phyloP scores from a whole-genome alignment of 1,284 basidiomycete species.

The Leccinum pachyderme region DNA sequence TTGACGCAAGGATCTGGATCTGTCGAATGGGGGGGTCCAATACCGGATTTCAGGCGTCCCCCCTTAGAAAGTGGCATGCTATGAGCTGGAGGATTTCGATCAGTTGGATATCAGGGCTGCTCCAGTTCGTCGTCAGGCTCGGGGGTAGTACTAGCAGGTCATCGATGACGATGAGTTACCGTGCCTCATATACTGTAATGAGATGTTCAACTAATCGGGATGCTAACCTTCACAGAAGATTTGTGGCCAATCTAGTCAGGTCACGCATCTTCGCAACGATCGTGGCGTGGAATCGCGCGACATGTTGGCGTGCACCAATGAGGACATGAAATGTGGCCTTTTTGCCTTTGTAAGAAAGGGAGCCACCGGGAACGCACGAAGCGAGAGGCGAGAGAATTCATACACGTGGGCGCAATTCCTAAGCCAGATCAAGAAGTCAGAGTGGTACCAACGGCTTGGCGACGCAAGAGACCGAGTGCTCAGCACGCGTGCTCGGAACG shows the following conservation, averaged over 20 bases:
- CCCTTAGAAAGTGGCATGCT: neutral
- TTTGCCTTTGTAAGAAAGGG: neutral
- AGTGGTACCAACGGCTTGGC: neutral
- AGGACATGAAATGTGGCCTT: neutral
- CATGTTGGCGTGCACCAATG: neutral
- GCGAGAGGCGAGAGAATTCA: neutral
- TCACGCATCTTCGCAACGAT: neutral
- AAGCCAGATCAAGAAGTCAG: neutral
- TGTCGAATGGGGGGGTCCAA: neutral
- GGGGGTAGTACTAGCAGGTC: neutral
- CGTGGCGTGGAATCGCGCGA: neutral
- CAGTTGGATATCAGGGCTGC: neutral
- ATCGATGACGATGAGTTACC: neutral
- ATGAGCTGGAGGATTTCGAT: neutral
- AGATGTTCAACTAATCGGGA: neutral
- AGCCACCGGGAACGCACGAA: neutral
- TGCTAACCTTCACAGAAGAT: neutral
- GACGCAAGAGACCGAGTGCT: neutral
- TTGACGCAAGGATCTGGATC: neutral
- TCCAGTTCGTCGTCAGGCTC: neutral
- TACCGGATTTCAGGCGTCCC: neutral
- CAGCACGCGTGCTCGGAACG: neutral
- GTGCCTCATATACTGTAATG: neutral
- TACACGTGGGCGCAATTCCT: neutral
- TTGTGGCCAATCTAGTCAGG: neutral